Percentiles rank a stretch among this genome's conserved stretches.
Conservation (phyloP, 768 basidiomycete species). For the Boletales sp. region DNA sequence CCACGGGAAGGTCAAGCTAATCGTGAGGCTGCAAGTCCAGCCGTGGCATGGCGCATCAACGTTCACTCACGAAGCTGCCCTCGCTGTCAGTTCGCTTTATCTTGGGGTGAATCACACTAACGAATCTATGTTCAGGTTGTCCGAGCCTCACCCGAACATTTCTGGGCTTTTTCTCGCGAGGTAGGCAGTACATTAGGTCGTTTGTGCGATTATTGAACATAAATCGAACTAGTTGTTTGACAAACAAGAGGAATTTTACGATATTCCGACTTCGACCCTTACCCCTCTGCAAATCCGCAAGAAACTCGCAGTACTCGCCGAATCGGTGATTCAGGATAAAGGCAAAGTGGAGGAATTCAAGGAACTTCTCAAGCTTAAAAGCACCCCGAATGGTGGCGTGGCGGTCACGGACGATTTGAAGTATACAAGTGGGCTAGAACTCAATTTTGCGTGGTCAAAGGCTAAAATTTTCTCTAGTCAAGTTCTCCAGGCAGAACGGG, state of each 20-base stretch:
- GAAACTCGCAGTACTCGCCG: slow-evolving; percentile 62
- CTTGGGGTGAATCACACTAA: not conserved
- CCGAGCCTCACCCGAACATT: slow-evolving; percentile 67
- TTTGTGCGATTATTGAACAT: not conserved
- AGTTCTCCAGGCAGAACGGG: slow-evolving; percentile 85
- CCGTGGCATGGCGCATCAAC: slow-evolving; percentile 81
- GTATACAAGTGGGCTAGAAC: slow-evolving; percentile 64
- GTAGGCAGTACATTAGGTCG: slow-evolving; percentile 34
- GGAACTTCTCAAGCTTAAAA: slow-evolving; percentile 60
- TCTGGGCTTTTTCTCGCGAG: slow-evolving; percentile 72
- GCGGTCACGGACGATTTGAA: slow-evolving; percentile 84
- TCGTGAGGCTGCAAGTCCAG: slow-evolving; percentile 69
- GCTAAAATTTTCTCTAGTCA: slow-evolving; percentile 50
- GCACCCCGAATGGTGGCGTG: slow-evolving; percentile 73
- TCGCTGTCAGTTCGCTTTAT: slow-evolving; percentile 53
- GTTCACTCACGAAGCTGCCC: slow-evolving; percentile 73
- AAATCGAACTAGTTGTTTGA: slow-evolving; percentile 61
- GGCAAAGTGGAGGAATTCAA: slow-evolving; percentile 50
- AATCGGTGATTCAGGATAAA: slow-evolving; percentile 45
- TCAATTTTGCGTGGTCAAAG: not conserved
- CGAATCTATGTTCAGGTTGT: slow-evolving; percentile 46
- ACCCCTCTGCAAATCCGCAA: slow-evolving; percentile 73
- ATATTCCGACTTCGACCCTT: slow-evolving; percentile 63
- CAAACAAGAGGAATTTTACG: slow-evolving; percentile 73
- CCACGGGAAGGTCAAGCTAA: slow-evolving; percentile 67